Base-by-base conservation (phyloP, 2,329 filamentous ascomycete species). In the Diplodia corticola region DNA sequence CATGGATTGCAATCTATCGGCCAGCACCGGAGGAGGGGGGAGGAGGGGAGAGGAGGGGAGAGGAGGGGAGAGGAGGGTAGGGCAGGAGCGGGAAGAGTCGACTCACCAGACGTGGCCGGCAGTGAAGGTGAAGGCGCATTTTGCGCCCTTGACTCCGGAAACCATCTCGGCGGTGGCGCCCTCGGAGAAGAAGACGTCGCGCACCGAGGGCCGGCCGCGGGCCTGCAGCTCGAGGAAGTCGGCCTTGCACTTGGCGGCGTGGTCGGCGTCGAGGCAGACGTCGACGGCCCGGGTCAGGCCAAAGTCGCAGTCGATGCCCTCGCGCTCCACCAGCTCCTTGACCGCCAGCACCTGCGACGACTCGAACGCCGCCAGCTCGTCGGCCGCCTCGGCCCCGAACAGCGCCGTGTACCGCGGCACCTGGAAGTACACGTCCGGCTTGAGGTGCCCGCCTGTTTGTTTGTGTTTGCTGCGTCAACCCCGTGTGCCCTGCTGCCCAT, bases 401-500 rank as follows among this genome's bases (percentile, higher is more conserved):
- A 65, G 53, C 53, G 30, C 54, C 44, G 64, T 59, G 54, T 69
- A 55, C 3, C 63, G 66, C 15, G 59, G 40, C 3, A 70, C 63
- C 20, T 81, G 72, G 2, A 73, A 69, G 5, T 73, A 66, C 5
- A 76, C 75, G 69, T 86, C 80, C 40, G 78, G 73, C 64, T 65
- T 65, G 44, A 65, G 64, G 33, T 65, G 64, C 30, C 64, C 64
- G 30, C 64, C 63, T 65, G 26, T 44, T 7, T 20, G 12, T n/a
- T 13, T n/a, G n/a, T n/a, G n/a, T n/a, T n/a, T n/a, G n/a, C 35
- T 20, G 40, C 17, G 40, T 44, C 40, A 44, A 10, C 40, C 7
- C 17, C 20, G 13, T 4, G 15, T n/a, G 7, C 17, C 13, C 13
- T 20, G 40, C 17, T 37, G 4, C 3, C 30, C n/a, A n/a, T n/a